phyloP scores from a whole-genome alignment of 2,329 filamentous ascomycete genomes.

The Colletotrichum brevisporum region DNA sequence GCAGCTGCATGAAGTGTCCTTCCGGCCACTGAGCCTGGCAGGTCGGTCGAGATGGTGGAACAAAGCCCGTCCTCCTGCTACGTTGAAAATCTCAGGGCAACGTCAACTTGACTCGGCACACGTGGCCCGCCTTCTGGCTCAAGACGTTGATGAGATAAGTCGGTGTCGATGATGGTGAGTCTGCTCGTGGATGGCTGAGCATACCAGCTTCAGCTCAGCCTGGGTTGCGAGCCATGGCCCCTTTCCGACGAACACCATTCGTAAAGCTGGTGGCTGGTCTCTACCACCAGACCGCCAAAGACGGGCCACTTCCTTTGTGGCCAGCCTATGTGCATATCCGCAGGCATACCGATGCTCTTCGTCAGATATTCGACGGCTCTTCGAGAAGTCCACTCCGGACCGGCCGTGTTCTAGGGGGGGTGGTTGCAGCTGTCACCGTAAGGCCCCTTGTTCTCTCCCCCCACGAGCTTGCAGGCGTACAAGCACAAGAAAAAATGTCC shows the following conservation, averaged over 20 bases:
- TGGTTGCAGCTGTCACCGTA: constrained; percentile 58
- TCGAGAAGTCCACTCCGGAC: constrained; percentile 55
- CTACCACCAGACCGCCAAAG: constrained; percentile 43
- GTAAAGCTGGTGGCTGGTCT: background rate
- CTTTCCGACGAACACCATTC: background rate
- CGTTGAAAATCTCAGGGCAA: constrained; percentile 31
- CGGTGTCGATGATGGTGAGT: constrained; percentile 13
- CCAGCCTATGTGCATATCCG: constrained; percentile 55
- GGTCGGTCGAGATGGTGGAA: constrained; percentile 52
- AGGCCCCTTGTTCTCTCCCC: constrained; percentile 52
- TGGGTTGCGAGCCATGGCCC: background rate
- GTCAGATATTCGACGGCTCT: constrained; percentile 52
- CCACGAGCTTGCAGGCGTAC: constrained; percentile 55
- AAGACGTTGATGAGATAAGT: constrained; percentile 15
- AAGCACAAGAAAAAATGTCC: constrained; percentile 50
- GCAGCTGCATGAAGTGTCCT: constrained; percentile 63
- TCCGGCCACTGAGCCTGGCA: constrained; percentile 42
- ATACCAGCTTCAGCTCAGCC: constrained; percentile 2
- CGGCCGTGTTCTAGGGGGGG: constrained; percentile 49
- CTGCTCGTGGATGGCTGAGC: background rate
- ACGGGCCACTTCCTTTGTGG: constrained; percentile 43
- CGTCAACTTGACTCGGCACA: constrained; percentile 67
- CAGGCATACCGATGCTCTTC: constrained; percentile 40
- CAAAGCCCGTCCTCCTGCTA: constrained; percentile 58
- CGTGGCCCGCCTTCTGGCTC: constrained; percentile 56